phyloP scores from a whole-genome alignment of 148 eudicot species.

The Polygonum maritimum region DNA sequence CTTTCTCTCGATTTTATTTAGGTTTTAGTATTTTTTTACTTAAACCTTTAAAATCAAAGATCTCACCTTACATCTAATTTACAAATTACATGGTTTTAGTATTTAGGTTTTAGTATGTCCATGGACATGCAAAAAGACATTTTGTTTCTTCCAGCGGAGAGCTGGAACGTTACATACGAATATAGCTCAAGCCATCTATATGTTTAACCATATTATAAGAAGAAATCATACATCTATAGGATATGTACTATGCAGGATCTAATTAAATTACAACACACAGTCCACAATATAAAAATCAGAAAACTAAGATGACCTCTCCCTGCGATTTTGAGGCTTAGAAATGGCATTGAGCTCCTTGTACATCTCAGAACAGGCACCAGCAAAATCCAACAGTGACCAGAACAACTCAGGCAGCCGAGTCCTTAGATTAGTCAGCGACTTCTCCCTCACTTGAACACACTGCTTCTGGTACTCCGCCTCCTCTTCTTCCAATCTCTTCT shows the following conservation, averaged over 20 bases:
- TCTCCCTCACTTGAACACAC: constrained; percentile 71
- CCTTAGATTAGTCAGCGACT: constrained; percentile 57
- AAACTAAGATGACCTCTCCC: constrained; percentile 19
- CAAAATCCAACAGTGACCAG: constrained; percentile 47
- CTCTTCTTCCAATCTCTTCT: constrained; percentile 65
- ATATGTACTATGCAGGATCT: background rate
- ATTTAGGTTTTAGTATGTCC: no score
- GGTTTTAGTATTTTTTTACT: no score
- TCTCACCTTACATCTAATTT: no score
- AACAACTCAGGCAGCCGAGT: constrained; percentile 69
- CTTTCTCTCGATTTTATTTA: no score
- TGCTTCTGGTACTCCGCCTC: constrained; percentile 41
- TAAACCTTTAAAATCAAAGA: no score
- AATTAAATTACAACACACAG: no score
- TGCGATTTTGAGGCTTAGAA: constrained; percentile 16
- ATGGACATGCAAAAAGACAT: no score
- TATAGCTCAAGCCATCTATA: background rate
- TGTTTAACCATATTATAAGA: background rate
- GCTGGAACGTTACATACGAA: background rate
- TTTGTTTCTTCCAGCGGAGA: no score
- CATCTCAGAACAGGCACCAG: constrained; percentile 58
- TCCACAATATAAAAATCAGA: background rate
- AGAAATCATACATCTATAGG: background rate
- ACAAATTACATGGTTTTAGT: no score
- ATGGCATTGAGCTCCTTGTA: constrained; percentile 30